Evolutionary conservation across 371 early-diverging fungal genomes (phyloP).

Genomic region (Rhizopus microsporus): DNA sequence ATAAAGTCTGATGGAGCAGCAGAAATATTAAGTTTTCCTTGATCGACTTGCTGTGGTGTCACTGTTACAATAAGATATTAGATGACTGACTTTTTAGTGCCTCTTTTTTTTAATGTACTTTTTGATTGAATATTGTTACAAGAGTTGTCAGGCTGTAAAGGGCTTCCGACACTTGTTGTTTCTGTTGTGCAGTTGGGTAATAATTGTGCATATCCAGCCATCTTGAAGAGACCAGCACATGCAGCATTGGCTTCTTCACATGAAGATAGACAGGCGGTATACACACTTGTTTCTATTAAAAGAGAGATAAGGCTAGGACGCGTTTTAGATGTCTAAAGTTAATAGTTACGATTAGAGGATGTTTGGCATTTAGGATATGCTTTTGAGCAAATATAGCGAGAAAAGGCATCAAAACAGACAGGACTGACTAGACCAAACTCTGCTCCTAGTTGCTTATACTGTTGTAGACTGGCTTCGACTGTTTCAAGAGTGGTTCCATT

Average conservation of each 20-base stretch:
- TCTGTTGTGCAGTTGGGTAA: slow-evolving; percentile 21
- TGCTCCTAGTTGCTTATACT: not conserved
- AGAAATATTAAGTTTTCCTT: slow-evolving; percentile 15
- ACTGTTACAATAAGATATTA: slow-evolving; percentile 9
- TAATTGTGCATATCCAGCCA: slow-evolving; percentile 1
- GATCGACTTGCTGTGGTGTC: slow-evolving; percentile 15
- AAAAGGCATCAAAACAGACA: slow-evolving; percentile 12
- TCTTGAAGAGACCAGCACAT: slow-evolving; percentile 13
- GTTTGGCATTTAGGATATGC: slow-evolving; percentile 29
- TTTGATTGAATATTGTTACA: slow-evolving; percentile 26
- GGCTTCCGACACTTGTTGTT: slow-evolving; percentile 1
- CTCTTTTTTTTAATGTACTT: slow-evolving; percentile 16
- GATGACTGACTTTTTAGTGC: not conserved
- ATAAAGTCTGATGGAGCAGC: slow-evolving; percentile 20
- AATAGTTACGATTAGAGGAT: slow-evolving; percentile 17
- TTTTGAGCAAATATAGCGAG: slow-evolving; percentile 25
- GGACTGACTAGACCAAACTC: not conserved
- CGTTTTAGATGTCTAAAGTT: not conserved
- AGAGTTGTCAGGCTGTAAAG: slow-evolving; percentile 14
- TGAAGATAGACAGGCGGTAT: slow-evolving; percentile 17
- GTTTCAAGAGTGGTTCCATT: not conserved
- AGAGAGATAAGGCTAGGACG: not conserved
- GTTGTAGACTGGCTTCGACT: not conserved
- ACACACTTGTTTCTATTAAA: slow-evolving; percentile 12
- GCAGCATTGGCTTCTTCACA: slow-evolving; percentile 11